These are phyloP conservation scores for Stagonosporopsis vannaccii DNA, from an alignment of 2,329 filamentous ascomycete species.

Conservation along the genomic window DNA sequence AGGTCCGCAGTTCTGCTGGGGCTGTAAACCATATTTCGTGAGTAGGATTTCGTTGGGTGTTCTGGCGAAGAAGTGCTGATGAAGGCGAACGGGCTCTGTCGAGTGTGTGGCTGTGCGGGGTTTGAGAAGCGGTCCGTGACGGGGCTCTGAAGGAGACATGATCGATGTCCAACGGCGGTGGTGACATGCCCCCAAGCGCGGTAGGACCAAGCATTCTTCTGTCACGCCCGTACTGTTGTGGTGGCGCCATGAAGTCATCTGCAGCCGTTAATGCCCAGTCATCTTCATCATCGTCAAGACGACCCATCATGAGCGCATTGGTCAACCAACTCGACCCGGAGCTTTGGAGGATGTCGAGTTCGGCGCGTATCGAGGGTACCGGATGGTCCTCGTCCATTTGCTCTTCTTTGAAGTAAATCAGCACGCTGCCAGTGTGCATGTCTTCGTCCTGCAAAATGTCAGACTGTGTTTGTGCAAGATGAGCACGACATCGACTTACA, in stretches of 20 bases:
- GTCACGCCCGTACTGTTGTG: slow-evolving; percentile 26
- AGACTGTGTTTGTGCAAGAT: not conserved
- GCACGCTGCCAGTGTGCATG: slow-evolving; percentile 48
- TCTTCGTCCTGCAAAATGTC: slow-evolving; percentile 45
- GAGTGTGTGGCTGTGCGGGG: slow-evolving; percentile 22
- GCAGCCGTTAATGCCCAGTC: slow-evolving; percentile 39
- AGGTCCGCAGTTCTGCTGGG: slow-evolving; percentile 56
- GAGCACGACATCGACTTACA: slow-evolving; percentile 25
- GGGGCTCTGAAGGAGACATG: not conserved
- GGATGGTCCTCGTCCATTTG: slow-evolving; percentile 46
- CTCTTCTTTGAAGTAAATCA: slow-evolving; percentile 52
- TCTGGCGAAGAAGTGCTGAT: slow-evolving; percentile 22
- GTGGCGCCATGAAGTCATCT: slow-evolving; percentile 27
- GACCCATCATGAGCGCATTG: slow-evolving; percentile 46
- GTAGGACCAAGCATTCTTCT: slow-evolving; percentile 38
- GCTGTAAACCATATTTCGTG: slow-evolving; percentile 68
- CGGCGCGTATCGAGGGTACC: slow-evolving; percentile 45
- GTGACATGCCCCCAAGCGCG: slow-evolving; percentile 34
- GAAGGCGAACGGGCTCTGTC: slow-evolving; percentile 17
- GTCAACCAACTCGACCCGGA: slow-evolving; percentile 49
- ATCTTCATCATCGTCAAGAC: slow-evolving; percentile 45
- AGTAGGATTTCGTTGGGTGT: slow-evolving; percentile 34
- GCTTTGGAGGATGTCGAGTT: slow-evolving; percentile 45
- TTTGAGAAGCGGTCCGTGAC: not conserved
- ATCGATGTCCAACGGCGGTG: slow-evolving; percentile 43